These are phyloP conservation scores for Fusarium tuaranense DNA, from an alignment of 2,329 filamentous ascomycete species.

Conservation along the genomic window DNA sequence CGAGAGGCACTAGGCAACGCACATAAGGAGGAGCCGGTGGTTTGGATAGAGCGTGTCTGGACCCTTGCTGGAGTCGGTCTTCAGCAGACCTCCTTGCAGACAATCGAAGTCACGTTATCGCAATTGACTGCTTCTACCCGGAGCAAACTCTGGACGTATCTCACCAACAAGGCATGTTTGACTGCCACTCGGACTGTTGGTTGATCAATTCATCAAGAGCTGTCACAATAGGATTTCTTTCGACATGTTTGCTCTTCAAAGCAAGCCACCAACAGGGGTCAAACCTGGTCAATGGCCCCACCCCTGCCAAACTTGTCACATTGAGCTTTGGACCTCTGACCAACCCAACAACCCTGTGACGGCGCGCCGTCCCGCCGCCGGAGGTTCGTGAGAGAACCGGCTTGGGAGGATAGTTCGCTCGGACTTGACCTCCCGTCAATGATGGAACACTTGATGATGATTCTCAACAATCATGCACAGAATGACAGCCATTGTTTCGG, in stretches of 20 bases:
- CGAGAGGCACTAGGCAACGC: conserved; percentile 4
- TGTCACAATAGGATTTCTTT: conserved; percentile 7
- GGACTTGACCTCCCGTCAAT: background rate
- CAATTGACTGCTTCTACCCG: conserved; percentile 16
- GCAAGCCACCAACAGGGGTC: conserved; percentile 33
- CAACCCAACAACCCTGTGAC: conserved; percentile 17
- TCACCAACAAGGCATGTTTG: conserved; percentile 22
- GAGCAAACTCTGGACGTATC: conserved; percentile 8
- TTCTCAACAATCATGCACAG: conserved; percentile 6
- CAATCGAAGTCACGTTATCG: conserved; percentile 41
- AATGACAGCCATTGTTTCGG: background rate
- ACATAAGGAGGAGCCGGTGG: conserved; percentile 17
- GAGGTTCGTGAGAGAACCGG: conserved; percentile 2
- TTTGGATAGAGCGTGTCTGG: conserved; percentile 5
- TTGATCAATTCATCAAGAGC: conserved; percentile 8
- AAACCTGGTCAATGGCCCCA: conserved; percentile 14
- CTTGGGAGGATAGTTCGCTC: background rate
- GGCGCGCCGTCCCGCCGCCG: conserved; percentile 29
- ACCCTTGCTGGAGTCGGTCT: conserved; percentile 11
- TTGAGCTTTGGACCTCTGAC: conserved; percentile 5
- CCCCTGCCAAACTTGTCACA: conserved; percentile 15
- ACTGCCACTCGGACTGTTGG: conserved; percentile 15
- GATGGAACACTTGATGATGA: background rate
- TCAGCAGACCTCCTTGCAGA: conserved; percentile 35
- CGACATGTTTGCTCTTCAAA: conserved; percentile 28